These are phyloP conservation scores for Chrysosphaeria jannelii DNA, from an alignment of 2,329 filamentous ascomycete species.

Conservation along the genomic window DNA sequence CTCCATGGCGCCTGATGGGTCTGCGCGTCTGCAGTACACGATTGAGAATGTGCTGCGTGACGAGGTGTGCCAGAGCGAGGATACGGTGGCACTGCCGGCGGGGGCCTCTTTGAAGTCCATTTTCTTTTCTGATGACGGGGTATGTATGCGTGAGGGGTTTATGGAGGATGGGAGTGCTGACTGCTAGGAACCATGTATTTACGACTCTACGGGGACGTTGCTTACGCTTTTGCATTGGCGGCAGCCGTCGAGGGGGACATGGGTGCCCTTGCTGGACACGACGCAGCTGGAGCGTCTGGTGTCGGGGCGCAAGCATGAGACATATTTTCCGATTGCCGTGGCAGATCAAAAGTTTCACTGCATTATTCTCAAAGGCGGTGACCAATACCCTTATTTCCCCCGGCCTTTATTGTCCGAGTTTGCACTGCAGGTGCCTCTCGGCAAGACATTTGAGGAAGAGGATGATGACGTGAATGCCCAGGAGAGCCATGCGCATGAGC, in stretches of 20 bases:
- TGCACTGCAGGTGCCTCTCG: constrained; percentile 61
- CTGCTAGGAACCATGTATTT: constrained; percentile 57
- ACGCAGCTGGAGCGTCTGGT: constrained; percentile 54
- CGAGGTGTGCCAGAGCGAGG: constrained; percentile 81
- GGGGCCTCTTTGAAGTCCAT: constrained; percentile 46
- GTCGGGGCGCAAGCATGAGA: constrained; percentile 60
- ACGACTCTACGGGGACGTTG: constrained; percentile 73
- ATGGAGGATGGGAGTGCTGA: too few species aligned
- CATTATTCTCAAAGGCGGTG: constrained; percentile 90
- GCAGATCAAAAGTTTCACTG: constrained; percentile 85
- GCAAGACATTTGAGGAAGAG: constrained; percentile 9
- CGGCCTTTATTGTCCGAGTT: constrained; percentile 77
- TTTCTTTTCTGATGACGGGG: constrained; percentile 74
- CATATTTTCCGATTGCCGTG: constrained; percentile 86
- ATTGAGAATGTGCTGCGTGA: constrained; percentile 88
- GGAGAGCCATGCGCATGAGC: constrained; percentile 32
- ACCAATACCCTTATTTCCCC: constrained; percentile 79
- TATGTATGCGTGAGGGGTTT: too few species aligned
- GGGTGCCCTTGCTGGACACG: constrained; percentile 83
- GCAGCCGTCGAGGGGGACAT: constrained; percentile 51
- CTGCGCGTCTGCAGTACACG: constrained; percentile 53
- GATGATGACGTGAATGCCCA: constrained; percentile 6
- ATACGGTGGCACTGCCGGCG: constrained; percentile 58
- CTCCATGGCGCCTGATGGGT: constrained; percentile 48
- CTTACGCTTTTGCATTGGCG: constrained; percentile 81